phyloP scores from a whole-genome alignment of 352 stramenopile species.

The Phytophthora pluvialis region DNA sequence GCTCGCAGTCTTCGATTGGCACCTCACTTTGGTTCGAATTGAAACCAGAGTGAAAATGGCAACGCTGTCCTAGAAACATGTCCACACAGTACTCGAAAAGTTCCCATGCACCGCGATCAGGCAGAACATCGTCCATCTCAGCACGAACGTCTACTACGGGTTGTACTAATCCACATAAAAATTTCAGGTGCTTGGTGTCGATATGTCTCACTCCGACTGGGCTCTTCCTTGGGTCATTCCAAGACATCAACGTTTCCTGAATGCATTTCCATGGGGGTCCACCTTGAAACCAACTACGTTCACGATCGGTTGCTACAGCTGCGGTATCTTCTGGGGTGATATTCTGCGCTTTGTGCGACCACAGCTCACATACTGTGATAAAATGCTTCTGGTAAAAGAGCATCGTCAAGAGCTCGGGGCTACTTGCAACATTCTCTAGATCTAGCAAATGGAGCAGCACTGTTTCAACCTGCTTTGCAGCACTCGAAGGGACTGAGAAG shows the following conservation, averaged over 20 bases:
- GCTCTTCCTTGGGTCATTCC: conserved; percentile 8
- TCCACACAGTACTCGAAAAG: conserved; percentile 30
- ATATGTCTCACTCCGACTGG: neutral
- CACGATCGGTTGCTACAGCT: neutral
- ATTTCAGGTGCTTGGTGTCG: conserved; percentile 37
- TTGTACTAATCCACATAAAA: conserved; percentile 17
- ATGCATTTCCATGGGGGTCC: conserved; percentile 26
- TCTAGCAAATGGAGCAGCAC: conserved; percentile 22
- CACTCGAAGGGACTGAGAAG: neutral
- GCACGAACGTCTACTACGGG: neutral
- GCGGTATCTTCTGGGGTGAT: no score
- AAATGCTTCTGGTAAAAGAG: conserved; percentile 33
- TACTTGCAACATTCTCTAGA: conserved; percentile 12
- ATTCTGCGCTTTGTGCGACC: neutral
- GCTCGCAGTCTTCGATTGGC: conserved; percentile 1
- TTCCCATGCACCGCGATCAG: neutral
- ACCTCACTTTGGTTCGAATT: neutral
- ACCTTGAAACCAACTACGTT: neutral
- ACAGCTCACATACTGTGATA: conserved; percentile 3
- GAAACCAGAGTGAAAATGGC: neutral
- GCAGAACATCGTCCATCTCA: neutral
- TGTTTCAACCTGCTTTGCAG: conserved; percentile 11
- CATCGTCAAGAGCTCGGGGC: conserved; percentile 7
- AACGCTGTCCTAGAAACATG: conserved; percentile 12
- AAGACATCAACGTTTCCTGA: conserved; percentile 16